These are phyloP conservation scores for Stentor roeselii DNA, from an alignment of 73 alveolate genomes.

Conservation along the genomic window DNA sequence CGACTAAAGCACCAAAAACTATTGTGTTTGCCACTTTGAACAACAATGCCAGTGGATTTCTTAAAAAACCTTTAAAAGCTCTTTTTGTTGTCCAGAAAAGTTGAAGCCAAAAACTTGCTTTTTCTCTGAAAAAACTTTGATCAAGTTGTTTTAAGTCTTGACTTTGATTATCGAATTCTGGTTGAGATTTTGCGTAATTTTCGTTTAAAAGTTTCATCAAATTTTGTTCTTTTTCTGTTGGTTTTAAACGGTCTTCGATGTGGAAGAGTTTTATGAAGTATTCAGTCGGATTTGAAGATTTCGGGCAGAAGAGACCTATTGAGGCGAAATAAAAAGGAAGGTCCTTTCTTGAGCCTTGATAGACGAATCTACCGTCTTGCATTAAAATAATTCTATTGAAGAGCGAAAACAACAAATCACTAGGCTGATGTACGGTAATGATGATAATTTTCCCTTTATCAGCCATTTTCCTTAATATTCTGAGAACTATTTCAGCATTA, in stretches of 20 bases:
- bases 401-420: conserved; percentile 40
- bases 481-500: conserved; percentile 44
- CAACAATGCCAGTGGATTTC: background rate
- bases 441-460: conserved; percentile 50
- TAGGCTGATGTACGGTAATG: conserved; percentile 69
- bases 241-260: background rate
- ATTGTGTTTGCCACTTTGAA: background rate
- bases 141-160: background rate
- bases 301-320: conserved; percentile 48
- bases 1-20: background rate
- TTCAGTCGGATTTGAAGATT: conserved; percentile 55
- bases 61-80: background rate
- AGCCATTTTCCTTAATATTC: conserved; percentile 40
- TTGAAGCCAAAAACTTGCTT: background rate
- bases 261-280: background rate
- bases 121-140: background rate
- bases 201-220: background rate
- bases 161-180: background rate
- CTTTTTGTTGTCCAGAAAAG: background rate
- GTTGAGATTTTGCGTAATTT: background rate
- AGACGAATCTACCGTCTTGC: conserved; percentile 54
- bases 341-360: conserved; percentile 56
- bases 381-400: conserved; percentile 55
- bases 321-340: conserved; percentile 34
- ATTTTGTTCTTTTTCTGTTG: background rate